phyloP scores from a whole-genome alignment of 2,329 filamentous ascomycete species.

The Talaromyces sp. region DNA sequence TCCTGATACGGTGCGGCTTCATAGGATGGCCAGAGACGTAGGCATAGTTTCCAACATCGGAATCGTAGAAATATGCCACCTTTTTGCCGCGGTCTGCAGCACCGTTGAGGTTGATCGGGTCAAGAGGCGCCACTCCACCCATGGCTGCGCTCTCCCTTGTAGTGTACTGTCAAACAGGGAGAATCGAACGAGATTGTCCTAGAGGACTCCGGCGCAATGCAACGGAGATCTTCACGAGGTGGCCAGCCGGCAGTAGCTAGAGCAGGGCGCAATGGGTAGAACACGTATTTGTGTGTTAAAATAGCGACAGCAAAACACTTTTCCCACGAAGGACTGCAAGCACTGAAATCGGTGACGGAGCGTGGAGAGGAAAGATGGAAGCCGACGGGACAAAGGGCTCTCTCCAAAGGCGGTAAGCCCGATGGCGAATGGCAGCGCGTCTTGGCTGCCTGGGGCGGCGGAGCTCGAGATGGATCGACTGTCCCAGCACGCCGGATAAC shows the following conservation, averaged over 20 bases:
- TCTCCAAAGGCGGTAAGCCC: conserved; percentile 12
- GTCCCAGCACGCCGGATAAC: not conserved
- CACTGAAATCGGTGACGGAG: not conserved
- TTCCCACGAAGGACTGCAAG: not conserved
- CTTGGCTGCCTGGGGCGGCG: conserved; percentile 1
- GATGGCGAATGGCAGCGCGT: conserved; percentile 7
- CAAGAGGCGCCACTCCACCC: conserved; percentile 32
- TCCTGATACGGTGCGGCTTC: conserved; percentile 65
- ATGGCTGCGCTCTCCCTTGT: conserved; percentile 6
- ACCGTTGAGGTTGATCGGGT: conserved; percentile 48
- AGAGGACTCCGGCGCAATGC: not conserved
- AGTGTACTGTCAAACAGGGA: not conserved
- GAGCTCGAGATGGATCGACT: conserved; percentile 7
- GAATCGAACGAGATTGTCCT: not conserved
- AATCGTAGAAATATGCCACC: conserved; percentile 97
- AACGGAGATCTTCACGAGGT: not conserved
- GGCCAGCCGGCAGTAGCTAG: not conserved
- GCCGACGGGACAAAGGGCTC: not conserved
- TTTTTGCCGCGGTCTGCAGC: conserved; percentile 62
- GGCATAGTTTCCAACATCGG: conserved; percentile 96
- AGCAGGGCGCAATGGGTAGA: not conserved
- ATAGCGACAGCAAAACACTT: not conserved
- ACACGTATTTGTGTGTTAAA: not conserved
- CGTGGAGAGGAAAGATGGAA: not conserved
- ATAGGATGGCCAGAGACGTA: conserved; percentile 74